Conservation (phyloP, 768 basidiomycete genomes). For the Mycena haematopus region DNA sequence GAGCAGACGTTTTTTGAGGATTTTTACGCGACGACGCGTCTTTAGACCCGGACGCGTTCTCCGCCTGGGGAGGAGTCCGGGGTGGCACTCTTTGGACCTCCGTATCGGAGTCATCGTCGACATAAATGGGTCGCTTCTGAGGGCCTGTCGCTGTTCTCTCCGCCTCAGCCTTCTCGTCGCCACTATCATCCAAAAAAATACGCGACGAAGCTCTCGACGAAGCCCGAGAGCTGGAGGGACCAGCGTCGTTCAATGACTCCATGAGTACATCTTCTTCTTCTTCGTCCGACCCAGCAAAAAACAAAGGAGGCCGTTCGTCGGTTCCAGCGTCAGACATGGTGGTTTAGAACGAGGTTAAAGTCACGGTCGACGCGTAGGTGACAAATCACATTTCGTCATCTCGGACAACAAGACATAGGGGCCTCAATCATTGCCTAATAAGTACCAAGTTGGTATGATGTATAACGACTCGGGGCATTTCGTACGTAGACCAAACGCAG, state of each 20-base stretch:
- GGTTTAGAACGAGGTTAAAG: neutral
- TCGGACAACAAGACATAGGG: too few species aligned
- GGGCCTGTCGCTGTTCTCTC: neutral
- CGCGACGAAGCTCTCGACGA: slow-evolving; percentile 30
- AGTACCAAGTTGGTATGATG: too few species aligned
- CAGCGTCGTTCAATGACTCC: slow-evolving; percentile 18
- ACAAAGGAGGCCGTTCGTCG: slow-evolving; percentile 48
- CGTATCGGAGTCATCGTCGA: slow-evolving; percentile 42
- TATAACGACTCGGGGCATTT: too few species aligned
- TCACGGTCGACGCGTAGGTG: neutral
- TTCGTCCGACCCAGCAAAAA: slow-evolving; percentile 69
- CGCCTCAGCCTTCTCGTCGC: slow-evolving; percentile 27
- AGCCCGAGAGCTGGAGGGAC: slow-evolving; percentile 22
- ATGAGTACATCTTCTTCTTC: slow-evolving; percentile 41
- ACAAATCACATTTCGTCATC: too few species aligned
- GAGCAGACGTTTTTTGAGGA: slow-evolving; percentile 26
- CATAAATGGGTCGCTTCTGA: slow-evolving; percentile 24
- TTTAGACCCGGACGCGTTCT: slow-evolving; percentile 28
- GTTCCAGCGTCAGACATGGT: slow-evolving; percentile 37
- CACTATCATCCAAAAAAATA: slow-evolving; percentile 22
- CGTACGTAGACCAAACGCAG: too few species aligned
- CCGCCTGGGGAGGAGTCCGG: slow-evolving; percentile 41
- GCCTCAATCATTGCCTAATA: too few species aligned
- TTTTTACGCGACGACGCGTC: slow-evolving; percentile 33
- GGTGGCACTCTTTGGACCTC: slow-evolving; percentile 39